A percentile compares a stretch with the other conserved stretches of the same genome.
Evolutionary conservation across 345 rosid genomes (phyloP).

Genomic region (Salix brachista): DNA sequence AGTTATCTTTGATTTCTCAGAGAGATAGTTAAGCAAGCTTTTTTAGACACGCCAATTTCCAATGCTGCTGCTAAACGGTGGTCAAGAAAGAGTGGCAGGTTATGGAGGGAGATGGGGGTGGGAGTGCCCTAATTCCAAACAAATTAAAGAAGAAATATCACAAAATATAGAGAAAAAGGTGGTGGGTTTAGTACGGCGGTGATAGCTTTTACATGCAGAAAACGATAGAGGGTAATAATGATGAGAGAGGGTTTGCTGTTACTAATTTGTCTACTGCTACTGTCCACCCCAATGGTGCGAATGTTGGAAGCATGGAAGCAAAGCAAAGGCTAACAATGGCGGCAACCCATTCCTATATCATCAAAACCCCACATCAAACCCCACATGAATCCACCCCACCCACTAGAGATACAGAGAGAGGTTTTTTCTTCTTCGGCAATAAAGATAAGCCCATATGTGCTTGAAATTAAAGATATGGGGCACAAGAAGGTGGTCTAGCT

Average conservation of each 20-base stretch:
- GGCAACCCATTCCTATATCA: constrained; percentile 46
- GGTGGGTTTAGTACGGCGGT: constrained; percentile 4
- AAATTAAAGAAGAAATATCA: neutral
- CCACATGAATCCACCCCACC: constrained; percentile 6
- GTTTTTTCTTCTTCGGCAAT: neutral
- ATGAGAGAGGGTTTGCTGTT: constrained; percentile 17
- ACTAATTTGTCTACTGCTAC: constrained; percentile 37
- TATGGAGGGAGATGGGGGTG: no score
- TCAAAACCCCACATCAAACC: constrained; percentile 19
- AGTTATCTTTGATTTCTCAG: no score
- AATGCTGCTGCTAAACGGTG: no score
- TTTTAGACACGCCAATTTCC: no score
- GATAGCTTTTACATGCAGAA: constrained; percentile 28
- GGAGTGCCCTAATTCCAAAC: no score
- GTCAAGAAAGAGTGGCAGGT: no score
- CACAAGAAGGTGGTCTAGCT: neutral
- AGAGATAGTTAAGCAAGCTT: no score
- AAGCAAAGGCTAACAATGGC: constrained; percentile 51
- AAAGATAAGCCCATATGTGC: neutral
- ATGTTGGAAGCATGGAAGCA: constrained; percentile 93
- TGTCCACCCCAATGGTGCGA: constrained; percentile 38
- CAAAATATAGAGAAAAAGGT: neutral
- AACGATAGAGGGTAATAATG: constrained; percentile 34
- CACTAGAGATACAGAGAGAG: constrained; percentile 10
- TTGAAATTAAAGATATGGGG: neutral